A percentile compares a stretch with the other conserved stretches of the same genome.
Conservation (phyloP, 176 grass and related monocot species). For the Oryza coarctata region DNA sequence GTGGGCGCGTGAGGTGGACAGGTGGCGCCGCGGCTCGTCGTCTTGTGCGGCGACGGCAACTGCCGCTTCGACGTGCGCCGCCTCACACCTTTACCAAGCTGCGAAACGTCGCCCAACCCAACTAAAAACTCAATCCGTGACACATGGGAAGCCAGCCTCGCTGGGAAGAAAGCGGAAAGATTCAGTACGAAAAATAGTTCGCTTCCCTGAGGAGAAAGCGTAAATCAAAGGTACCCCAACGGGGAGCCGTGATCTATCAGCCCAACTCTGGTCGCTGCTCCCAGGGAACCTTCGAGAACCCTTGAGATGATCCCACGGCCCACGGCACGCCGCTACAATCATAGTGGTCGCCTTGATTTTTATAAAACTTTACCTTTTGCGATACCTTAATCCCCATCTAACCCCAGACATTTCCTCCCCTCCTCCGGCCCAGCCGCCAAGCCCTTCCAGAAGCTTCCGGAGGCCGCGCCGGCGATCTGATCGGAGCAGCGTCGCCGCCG, state of each 20-base stretch:
- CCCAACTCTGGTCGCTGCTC: constrained; percentile 25
- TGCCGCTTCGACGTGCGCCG: constrained; percentile 4
- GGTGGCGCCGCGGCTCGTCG: constrained; percentile 48
- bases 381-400: constrained; percentile 23
- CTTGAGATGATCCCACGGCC: constrained; percentile 32
- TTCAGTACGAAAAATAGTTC: fast-evolving
- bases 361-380: constrained; percentile 44
- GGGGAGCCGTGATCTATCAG: constrained; percentile 35
- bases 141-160: neutral
- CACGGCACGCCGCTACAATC: neutral
- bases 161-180: too few relatives aligned
- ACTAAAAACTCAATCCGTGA: neutral
- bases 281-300: constrained; percentile 57
- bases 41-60: constrained; percentile 5
- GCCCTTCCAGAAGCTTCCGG: neutral
- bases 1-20: constrained; percentile 53
- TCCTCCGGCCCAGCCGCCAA: constrained; percentile 25
- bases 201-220: neutral
- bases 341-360: constrained; percentile 35
- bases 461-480: constrained; percentile 30
- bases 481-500: constrained; percentile 11
- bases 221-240: neutral
- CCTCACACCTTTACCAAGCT: too few relatives aligned
- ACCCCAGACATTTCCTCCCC: neutral
- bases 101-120: too few relatives aligned